Conservation (phyloP, 768 basidiomycete genomes). For the Suillus spraguei region DNA sequence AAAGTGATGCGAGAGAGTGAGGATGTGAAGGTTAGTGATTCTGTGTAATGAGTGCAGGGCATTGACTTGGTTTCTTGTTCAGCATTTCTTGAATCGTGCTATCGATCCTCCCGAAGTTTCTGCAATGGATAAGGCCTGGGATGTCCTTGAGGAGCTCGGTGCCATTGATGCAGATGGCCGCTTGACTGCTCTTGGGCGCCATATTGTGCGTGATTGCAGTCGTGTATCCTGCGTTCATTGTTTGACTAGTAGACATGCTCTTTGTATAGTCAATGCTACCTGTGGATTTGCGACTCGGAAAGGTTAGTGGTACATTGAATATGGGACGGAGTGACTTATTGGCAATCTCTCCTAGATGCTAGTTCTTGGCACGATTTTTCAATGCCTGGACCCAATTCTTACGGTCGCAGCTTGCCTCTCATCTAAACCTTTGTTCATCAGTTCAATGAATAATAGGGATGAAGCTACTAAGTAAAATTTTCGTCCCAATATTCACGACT, state of each 20-base stretch:
- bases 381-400: conserved; percentile 78
- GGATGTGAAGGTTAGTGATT: conserved; percentile 65
- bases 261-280: conserved; percentile 73
- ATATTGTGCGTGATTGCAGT: conserved; percentile 55
- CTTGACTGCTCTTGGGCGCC: conserved; percentile 80
- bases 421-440: conserved; percentile 84
- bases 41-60: conserved; percentile 13
- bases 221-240: conserved; percentile 4
- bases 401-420: conserved; percentile 84
- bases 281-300: conserved; percentile 83
- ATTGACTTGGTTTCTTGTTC: conserved; percentile 1
- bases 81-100: conserved; percentile 71
- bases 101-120: conserved; percentile 81
- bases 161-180: conserved; percentile 66
- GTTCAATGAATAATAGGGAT: conserved; percentile 81
- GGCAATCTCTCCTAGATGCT: conserved; percentile 65
- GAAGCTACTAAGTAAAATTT: conserved; percentile 66
- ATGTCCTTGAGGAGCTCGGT: conserved; percentile 72
- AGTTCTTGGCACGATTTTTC: conserved; percentile 80
- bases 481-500: background rate
- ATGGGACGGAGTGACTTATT: conserved; percentile 7
- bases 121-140: conserved; percentile 79
- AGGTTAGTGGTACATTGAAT: conserved; percentile 44
- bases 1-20: conserved; percentile 78
- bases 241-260: conserved; percentile 10